Base-by-base conservation (phyloP, 208 protist genomes). In the Trypanosoma melophagium region DNA sequence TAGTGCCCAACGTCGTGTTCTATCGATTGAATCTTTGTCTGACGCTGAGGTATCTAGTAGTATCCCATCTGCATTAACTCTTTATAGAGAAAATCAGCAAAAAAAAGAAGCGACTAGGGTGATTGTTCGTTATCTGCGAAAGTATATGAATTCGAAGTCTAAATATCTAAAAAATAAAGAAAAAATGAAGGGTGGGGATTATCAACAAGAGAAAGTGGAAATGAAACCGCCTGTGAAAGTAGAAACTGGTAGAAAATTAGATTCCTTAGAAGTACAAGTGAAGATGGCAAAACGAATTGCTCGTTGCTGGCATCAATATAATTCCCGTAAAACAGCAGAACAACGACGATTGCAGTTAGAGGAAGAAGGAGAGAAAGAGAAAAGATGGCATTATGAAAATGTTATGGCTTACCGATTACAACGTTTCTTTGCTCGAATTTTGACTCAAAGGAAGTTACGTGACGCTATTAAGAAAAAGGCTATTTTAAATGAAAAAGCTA, bases 341-440 rank as follows among this genome's bases (percentile, higher is more conserved):
- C 42, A 59, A 44, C 61, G 9, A 44, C 53, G 25, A 22, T 42
- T 14, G 21, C 49, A 61, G 12, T 12, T 47, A 22, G 38, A 40
- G 13, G 10, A 60, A n/a, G 41, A 63, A 38, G 10, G 28, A 47
- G 7, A 52, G 16, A 42, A 55, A 42, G n/a, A 60, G n/a, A 61
- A 76, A 45, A 9, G 35, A 35, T 53, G n/a, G 40, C 44, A 69
- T 5, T 59, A 66, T 28, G 49, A 63, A 57, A 65, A 62, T 60
- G 22, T 69, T 21, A 76, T 76, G 70, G 57, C 56, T 25, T 14
- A 22, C 42, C 61, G 70, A 21, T 8, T 76, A 21, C 61, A 76
- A 35, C 42, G 63, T 19, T 60, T 69, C 9, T 69, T 76, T 49
- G 19, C 22, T 16, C 38, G 24, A 41, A 41, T 51, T 41, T 14